Evolutionary conservation across 2,329 filamentous ascomycete species (phyloP).

Genomic region (Colletotrichum destructivum): DNA sequence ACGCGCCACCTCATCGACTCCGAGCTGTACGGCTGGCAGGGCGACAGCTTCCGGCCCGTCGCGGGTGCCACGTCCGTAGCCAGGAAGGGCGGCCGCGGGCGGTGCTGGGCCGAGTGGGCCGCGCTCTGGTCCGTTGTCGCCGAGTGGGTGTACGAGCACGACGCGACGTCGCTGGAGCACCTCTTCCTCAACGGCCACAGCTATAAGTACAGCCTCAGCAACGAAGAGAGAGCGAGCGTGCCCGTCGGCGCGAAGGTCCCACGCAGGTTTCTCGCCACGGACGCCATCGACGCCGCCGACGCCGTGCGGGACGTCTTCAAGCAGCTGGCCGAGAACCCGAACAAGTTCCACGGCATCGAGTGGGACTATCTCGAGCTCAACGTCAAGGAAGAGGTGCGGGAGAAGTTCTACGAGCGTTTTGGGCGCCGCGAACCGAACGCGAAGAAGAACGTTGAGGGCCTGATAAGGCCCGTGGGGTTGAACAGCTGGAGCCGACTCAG

Average conservation of each 20-base stretch:
- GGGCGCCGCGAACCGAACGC: background rate
- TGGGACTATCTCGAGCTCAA: too few relatives aligned
- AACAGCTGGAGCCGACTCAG: background rate
- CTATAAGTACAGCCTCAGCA: background rate
- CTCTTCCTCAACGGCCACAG: background rate
- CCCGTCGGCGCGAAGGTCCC: background rate
- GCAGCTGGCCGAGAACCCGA: too few relatives aligned
- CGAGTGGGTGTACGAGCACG: conserved; percentile 1
- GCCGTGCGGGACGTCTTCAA: background rate
- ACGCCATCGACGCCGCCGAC: background rate
- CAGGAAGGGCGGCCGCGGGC: background rate
- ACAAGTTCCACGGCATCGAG: too few relatives aligned
- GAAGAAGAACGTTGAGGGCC: background rate
- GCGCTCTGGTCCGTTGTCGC: background rate
- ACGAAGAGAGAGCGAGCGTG: background rate
- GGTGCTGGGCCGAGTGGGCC: background rate
- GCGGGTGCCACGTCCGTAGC: conserved; percentile 38
- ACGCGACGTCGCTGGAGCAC: background rate
- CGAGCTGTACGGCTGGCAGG: background rate
- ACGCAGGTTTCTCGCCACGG: background rate
- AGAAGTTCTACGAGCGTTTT: background rate
- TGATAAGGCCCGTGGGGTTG: background rate
- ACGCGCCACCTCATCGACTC: background rate
- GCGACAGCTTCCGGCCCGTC: background rate
- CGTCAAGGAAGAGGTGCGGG: background rate